These are phyloP conservation scores for Ceratocystis ficicola DNA, from an alignment of 2,329 filamentous ascomycete genomes.

Conservation along the genomic window DNA sequence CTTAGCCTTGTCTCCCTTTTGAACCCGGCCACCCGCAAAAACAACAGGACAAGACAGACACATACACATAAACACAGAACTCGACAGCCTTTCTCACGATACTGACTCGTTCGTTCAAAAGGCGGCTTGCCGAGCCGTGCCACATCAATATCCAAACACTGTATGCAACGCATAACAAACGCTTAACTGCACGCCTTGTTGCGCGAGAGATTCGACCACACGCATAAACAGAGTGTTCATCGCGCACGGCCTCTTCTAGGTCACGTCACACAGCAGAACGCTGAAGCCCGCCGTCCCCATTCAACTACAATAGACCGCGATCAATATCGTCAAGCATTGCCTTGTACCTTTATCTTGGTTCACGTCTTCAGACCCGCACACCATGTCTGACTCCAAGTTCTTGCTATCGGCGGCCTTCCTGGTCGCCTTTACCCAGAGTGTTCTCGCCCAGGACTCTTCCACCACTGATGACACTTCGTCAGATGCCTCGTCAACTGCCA, in stretches of 20 bases:
- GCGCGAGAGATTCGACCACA: not conserved
- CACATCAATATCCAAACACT: no score
- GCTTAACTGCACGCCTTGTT: not conserved
- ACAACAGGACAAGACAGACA: no score
- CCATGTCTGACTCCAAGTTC: slow-evolving; percentile 21
- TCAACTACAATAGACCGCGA: not conserved
- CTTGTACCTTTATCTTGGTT: not conserved
- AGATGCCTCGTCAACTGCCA: not conserved
- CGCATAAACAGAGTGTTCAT: not conserved
- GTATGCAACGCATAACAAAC: not conserved
- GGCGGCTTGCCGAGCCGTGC: no score
- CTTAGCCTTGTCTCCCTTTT: no score
- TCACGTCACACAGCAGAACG: slow-evolving; percentile 5
- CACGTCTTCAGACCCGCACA: not conserved
- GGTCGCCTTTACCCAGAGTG: slow-evolving; percentile 23
- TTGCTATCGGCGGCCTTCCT: slow-evolving; percentile 21
- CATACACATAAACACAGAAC: no score
- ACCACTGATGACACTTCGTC: not conserved
- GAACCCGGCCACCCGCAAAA: no score
- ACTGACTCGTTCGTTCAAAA: no score
- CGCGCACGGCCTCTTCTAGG: not conserved
- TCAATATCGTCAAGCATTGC: not conserved
- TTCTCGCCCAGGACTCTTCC: slow-evolving; percentile 14
- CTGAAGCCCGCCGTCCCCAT: not conserved
- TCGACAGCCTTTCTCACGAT: no score